Percentiles rank a stretch among this genome's conserved stretches.
These are phyloP conservation scores for Vaccinium darrowii DNA, from an alignment of 148 eudicot species.

Conservation along the genomic window DNA sequence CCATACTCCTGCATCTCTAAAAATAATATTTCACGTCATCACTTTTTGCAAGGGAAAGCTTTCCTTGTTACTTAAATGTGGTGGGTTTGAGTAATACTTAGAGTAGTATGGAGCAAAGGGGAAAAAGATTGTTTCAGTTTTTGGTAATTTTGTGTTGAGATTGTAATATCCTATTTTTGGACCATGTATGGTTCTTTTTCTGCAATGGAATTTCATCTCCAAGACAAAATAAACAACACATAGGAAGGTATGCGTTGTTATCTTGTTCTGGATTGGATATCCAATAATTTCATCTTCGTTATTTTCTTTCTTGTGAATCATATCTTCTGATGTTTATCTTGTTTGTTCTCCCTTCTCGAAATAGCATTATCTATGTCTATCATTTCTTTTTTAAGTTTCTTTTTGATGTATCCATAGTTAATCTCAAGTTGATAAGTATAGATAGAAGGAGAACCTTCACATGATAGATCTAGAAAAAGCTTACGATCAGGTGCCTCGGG, in stretches of 20 bases:
- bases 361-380: background rate
- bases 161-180: background rate
- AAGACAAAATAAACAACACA: background rate
- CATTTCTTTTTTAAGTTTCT: background rate
- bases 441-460: background rate
- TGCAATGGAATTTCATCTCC: background rate
- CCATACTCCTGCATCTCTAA: background rate
- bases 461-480: background rate
- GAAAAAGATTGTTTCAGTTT: background rate
- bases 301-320: background rate
- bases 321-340: background rate
- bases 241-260: background rate
- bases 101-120: background rate
- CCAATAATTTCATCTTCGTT: background rate
- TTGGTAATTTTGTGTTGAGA: background rate
- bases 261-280: background rate
- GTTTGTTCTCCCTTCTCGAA: background rate
- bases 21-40: background rate
- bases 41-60: background rate
- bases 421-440: background rate
- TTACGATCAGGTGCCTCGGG: background rate
- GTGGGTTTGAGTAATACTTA: background rate
- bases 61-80: background rate
- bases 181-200: background rate
- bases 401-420: background rate